phyloP scores from a whole-genome alignment of 208 protist genomes.

The Phytomonas sp. region DNA sequence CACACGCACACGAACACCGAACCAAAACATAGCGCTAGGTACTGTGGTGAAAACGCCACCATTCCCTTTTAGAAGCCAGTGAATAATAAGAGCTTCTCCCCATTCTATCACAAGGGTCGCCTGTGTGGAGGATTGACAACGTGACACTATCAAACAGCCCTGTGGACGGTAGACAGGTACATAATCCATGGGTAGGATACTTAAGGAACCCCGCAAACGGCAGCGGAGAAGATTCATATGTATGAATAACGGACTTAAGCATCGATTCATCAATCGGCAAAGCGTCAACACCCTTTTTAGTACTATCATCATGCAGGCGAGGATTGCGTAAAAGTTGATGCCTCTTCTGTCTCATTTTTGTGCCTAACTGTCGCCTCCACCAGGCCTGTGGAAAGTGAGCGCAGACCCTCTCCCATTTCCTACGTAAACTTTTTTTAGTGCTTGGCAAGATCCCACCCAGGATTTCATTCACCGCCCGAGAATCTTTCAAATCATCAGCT shows the following conservation, averaged over 20 bases:
- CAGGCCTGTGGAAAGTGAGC: slow-evolving; percentile 17
- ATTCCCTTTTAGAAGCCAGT: neutral
- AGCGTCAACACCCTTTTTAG: neutral
- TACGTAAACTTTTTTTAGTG: slow-evolving; percentile 20
- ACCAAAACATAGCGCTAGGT: neutral
- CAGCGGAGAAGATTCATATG: neutral
- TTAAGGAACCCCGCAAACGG: neutral
- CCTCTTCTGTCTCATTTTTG: neutral
- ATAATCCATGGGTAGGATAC: neutral
- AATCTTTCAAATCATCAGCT: neutral
- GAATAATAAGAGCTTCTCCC: neutral
- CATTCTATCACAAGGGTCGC: neutral
- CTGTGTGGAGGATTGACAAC: neutral
- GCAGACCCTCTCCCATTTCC: slow-evolving; percentile 29
- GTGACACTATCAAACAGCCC: neutral
- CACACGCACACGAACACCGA: neutral
- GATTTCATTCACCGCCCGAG: neutral
- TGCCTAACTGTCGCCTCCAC: slow-evolving; percentile 8
- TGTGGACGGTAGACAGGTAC: neutral
- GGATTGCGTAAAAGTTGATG: neutral
- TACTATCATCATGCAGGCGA: neutral
- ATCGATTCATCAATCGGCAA: neutral
- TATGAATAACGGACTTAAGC: neutral
- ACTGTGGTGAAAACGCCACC: neutral
- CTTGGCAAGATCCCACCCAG: slow-evolving; percentile 5